Conservation (phyloP, 495 filamentous ascomycete species). For the Penicillium bovifimosum region DNA sequence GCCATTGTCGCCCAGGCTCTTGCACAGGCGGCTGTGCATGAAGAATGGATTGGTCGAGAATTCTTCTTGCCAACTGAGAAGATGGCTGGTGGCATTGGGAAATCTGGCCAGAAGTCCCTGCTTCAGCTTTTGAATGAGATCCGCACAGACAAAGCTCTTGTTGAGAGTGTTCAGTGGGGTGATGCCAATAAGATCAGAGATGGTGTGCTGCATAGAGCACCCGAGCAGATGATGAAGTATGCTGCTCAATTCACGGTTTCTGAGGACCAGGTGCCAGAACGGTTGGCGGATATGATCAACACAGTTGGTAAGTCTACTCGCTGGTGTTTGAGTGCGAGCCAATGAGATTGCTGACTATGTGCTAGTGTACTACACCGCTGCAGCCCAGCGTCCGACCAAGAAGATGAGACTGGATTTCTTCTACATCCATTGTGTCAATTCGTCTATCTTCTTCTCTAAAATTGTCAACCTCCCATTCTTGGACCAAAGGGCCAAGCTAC, state of each 20-base stretch:
- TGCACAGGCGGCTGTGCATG: conserved; percentile 66
- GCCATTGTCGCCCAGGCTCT: conserved; percentile 77
- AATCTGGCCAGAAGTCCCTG: conserved; percentile 43
- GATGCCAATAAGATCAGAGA: conserved; percentile 63
- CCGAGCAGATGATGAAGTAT: conserved; percentile 55
- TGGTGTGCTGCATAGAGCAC: conserved; percentile 57
- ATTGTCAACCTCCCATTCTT: conserved; percentile 39
- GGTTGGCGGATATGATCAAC: conserved; percentile 73
- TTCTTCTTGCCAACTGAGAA: conserved; percentile 53
- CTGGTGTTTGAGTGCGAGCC: not conserved
- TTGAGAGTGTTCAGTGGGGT: conserved; percentile 37
- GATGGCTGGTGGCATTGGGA: conserved; percentile 30
- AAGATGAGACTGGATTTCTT: conserved; percentile 75
- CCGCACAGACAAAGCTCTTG: conserved; percentile 48
- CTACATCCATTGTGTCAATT: conserved; percentile 64
- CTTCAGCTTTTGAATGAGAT: conserved; percentile 56
- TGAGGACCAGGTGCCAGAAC: conserved; percentile 58
- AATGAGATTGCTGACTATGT: not conserved
- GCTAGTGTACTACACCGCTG: conserved; percentile 53
- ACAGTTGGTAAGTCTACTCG: conserved; percentile 39
- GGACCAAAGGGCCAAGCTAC: conserved; percentile 45
- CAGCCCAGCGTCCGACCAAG: conserved; percentile 59
- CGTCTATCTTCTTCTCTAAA: conserved; percentile 55
- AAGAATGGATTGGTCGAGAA: conserved; percentile 38
- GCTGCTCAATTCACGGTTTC: conserved; percentile 55